Base-by-base conservation (phyloP, 179 eudicot species). In the Carnegiea gigantea region DNA sequence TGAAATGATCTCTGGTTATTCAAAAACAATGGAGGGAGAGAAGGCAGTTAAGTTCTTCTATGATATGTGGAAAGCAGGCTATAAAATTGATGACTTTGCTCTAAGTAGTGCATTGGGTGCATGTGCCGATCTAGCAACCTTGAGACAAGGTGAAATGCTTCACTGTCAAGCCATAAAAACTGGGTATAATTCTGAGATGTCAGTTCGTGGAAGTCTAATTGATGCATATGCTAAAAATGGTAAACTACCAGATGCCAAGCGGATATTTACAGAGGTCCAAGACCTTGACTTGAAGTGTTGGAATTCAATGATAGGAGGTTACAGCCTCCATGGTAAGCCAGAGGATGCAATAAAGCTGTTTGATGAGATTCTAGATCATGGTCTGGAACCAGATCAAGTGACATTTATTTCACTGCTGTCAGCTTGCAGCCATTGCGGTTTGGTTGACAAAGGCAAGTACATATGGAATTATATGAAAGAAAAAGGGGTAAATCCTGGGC, bases 221-320 rank as follows among this genome's bases (percentile, higher is more conserved):
- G 98, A 95, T 83, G 88, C 90, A 89, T 95, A 95, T 79, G 87
- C 93, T 70, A 93, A 95, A 89, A 90, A 83, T 79, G 99, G 99
- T 33, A 82, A 91, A 46, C 92, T 95, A 54, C 73, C 84, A 78
- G 86, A 92, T 48, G 92, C 98, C 30, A 81, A 86, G 72, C 75
- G 24, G 2, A 80, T 90, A 80, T 84, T 93, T 79, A 82, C 79
- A 5, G 79, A 73, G 57, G 80, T 88, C 44, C 62, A 33, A 57
- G 73, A 46, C 84, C 91, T 93, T 70, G 97, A 91, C 84, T 84
- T 95, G 81, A 90, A 78, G 86, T 89, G 95, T 86, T 95, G 92
- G 94, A 95, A 95, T 81, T 87, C 98, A 49, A 87, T 95, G 89
- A 91, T 95, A 48, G 91, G 91, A 33, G 91, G 92, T 38, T 95